Evolutionary conservation across 2,329 filamentous ascomycete species (phyloP).

Genomic region (Fusarium burgessii): DNA sequence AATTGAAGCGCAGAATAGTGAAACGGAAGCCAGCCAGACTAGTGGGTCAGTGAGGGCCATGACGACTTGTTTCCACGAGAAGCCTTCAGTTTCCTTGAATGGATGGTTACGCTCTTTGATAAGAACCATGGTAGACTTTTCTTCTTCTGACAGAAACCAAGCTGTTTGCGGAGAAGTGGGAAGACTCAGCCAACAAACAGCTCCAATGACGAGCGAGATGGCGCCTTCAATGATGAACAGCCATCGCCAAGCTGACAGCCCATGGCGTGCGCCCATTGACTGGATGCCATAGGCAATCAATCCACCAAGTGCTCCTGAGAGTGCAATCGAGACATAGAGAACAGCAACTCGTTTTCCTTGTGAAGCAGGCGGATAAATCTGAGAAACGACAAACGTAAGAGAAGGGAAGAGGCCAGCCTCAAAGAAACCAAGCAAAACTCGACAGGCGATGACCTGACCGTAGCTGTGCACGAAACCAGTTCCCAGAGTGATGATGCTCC

Average conservation of each 20-base stretch:
- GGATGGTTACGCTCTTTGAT: conserved; percentile 35
- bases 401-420: conserved; percentile 53
- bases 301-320: conserved; percentile 50
- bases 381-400: conserved; percentile 33
- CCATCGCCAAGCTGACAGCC: conserved; percentile 64
- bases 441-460: conserved; percentile 41
- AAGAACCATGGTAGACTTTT: conserved; percentile 49
- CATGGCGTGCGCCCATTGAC: conserved; percentile 58
- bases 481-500: conserved; percentile 49
- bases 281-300: conserved; percentile 50
- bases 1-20: conserved; percentile 30
- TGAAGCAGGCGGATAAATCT: conserved; percentile 1
- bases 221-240: conserved; percentile 61
- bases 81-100: conserved; percentile 15
- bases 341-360: conserved; percentile 50
- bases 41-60: conserved; percentile 41
- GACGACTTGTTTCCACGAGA: conserved; percentile 42
- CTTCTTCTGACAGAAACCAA: conserved; percentile 57
- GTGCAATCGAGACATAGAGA: conserved; percentile 48
- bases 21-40: conserved; percentile 50
- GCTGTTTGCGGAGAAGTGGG: conserved; percentile 59
- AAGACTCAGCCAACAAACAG: conserved; percentile 55
- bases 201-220: conserved; percentile 49
- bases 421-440: conserved; percentile 51
- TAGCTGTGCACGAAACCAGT: conserved; percentile 50